Evolutionary conservation across 495 filamentous ascomycete genomes (phyloP), one percentile per base, ranked within the genome.

Genomic region (Penicillium antarcticum): DNA sequence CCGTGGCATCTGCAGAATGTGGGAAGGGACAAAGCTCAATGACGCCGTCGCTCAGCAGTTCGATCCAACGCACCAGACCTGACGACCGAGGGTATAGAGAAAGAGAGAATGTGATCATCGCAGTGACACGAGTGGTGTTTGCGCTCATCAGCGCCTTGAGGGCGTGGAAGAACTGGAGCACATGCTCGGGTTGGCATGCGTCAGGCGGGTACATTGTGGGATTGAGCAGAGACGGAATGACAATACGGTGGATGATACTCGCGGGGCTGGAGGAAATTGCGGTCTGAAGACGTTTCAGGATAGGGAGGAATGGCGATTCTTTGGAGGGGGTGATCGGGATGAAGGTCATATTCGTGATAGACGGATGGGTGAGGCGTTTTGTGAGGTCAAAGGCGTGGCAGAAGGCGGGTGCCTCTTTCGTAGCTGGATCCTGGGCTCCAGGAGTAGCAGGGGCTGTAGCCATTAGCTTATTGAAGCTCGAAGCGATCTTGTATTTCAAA

Each of bases 321-420:
- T 50, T 73, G 45, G 51, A 75, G 60, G 65, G 75, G 61, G 53
- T 63, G 60, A 79, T 71, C 13, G 78, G 78, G 19, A 87, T 78
- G 61, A 78, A 84, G 33, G 71, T 74, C 56, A 90, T 77, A 26
- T 75, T 76, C 16, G 78, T 64, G 59, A 70, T 79, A 38, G 69
- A 71, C 24, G 77, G 81, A 24, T 90, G 70, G 9, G 73, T 69
- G 32, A 97, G 83, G 12, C 89, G 86, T 67, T 95, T 96, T 13
- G 83, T 88, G 39, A 97, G 82, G 62, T 97, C 92, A 72, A 95
- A 97, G 10, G 84, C 79, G 67, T 97, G 94, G 65, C 87, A 95
- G 69, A 96, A 97, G 9, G 75, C 67, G 24, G 68, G 60, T 26
- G 52, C 56, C 42, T 55, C 55, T 35, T 66, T 53, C 33, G 62